phyloP scores from a whole-genome alignment of 371 early-diverging fungal species.

The Mortierella sp. region DNA sequence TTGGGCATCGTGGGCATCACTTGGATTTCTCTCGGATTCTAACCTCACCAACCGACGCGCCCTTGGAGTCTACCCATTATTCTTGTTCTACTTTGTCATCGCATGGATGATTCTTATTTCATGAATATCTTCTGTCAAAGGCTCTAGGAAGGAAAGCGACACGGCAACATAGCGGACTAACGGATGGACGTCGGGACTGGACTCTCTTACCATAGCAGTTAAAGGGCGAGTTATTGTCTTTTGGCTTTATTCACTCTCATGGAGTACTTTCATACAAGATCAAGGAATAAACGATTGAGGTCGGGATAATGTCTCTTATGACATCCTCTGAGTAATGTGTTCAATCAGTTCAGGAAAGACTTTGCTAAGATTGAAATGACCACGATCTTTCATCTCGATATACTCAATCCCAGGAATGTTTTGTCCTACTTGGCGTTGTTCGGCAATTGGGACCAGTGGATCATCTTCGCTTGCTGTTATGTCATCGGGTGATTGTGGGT shows the following conservation, averaged over 20 bases:
- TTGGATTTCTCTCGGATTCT: conserved; percentile 88
- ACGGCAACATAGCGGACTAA: background rate
- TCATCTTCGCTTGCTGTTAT: conserved; percentile 43
- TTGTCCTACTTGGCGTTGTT: conserved; percentile 50
- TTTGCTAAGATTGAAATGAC: conserved; percentile 44
- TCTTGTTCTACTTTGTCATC: conserved; percentile 92
- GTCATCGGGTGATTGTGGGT: background rate
- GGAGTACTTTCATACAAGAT: background rate
- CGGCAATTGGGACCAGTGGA: conserved; percentile 51
- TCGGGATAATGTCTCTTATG: background rate
- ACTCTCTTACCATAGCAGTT: too few relatives aligned
- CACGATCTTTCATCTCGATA: conserved; percentile 47
- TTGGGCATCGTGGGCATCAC: conserved; percentile 92
- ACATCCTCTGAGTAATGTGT: conserved; percentile 40
- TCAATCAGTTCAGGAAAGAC: conserved; percentile 53
- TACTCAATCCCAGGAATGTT: conserved; percentile 45
- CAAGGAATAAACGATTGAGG: background rate
- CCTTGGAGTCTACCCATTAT: conserved; percentile 92
- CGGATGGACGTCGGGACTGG: background rate
- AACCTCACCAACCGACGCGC: conserved; percentile 83
- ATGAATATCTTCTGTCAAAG: conserved; percentile 22
- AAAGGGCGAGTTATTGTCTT: too few relatives aligned
- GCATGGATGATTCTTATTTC: conserved; percentile 89
- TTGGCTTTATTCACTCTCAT: background rate
- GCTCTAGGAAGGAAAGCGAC: background rate